phyloP scores from a whole-genome alignment of 352 stramenopile genomes.

The Phytophthora litchii region DNA sequence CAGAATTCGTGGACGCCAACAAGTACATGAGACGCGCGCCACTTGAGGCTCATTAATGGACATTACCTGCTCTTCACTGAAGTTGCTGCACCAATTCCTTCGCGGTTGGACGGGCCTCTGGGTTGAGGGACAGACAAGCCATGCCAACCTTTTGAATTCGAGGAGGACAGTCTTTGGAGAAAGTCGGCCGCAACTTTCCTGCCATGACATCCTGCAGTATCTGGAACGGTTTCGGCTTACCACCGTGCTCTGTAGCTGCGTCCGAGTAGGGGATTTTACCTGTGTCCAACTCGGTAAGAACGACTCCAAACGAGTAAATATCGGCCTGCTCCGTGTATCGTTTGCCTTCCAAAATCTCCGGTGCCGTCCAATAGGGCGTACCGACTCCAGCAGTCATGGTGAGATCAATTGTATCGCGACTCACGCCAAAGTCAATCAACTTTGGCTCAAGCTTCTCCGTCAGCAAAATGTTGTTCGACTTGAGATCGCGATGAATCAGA shows the following conservation, averaged over 20 bases:
- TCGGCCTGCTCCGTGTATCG: slow-evolving; percentile 65
- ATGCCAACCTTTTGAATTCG: slow-evolving; percentile 26
- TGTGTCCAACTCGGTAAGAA: slow-evolving; percentile 55
- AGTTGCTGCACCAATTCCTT: slow-evolving; percentile 24
- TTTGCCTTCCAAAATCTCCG: slow-evolving; percentile 67
- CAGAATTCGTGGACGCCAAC: slow-evolving; percentile 17
- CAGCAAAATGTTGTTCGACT: slow-evolving; percentile 76
- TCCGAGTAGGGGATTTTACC: slow-evolving; percentile 40
- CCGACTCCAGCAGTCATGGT: slow-evolving; percentile 72
- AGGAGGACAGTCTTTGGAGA: slow-evolving; percentile 45
- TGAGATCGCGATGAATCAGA: slow-evolving; percentile 44
- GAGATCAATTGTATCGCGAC: slow-evolving; percentile 23
- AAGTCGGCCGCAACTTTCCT: slow-evolving; percentile 49
- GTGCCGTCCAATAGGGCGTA: slow-evolving; percentile 84
- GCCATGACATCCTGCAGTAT: slow-evolving; percentile 51
- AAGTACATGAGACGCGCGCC: not conserved
- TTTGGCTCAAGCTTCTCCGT: slow-evolving; percentile 67
- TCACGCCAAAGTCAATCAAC: slow-evolving; percentile 87
- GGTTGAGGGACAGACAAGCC: slow-evolving; percentile 20
- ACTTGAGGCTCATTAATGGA: not conserved
- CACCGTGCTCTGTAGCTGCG: slow-evolving; percentile 14
- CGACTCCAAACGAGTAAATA: slow-evolving; percentile 74
- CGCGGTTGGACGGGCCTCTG: slow-evolving; percentile 12
- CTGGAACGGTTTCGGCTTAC: slow-evolving; percentile 41
- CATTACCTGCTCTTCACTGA: not conserved